Evolutionary conservation across 805 yeast genomes (phyloP).

Genomic region (Teunomyces lycoperdinae): DNA sequence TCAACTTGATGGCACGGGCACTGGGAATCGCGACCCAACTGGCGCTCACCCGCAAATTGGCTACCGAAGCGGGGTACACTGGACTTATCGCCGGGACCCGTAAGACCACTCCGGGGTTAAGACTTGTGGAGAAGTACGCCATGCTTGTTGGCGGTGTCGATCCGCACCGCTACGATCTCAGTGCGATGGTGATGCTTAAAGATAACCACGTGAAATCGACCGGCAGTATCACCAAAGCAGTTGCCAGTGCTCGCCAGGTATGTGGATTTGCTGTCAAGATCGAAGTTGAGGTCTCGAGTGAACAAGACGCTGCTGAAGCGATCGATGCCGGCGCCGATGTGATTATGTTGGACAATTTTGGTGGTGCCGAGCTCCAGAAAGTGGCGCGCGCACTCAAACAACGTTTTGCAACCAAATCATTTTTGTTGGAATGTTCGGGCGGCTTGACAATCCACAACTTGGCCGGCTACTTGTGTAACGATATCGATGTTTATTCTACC

Average conservation of each 20-base stretch:
- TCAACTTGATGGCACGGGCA: slow-evolving; percentile 76
- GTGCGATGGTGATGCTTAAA: slow-evolving; percentile 94
- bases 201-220: slow-evolving; percentile 93
- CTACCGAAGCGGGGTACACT: slow-evolving; percentile 63
- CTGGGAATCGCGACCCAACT: slow-evolving; percentile 88
- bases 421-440: slow-evolving; percentile 87
- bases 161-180: slow-evolving; percentile 85
- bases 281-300: slow-evolving; percentile 88
- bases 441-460: slow-evolving; percentile 77
- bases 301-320: slow-evolving; percentile 87
- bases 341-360: slow-evolving; percentile 89
- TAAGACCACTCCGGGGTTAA: slow-evolving; percentile 94
- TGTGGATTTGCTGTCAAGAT: slow-evolving; percentile 89
- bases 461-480: slow-evolving; percentile 62
- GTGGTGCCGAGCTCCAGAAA: slow-evolving; percentile 56
- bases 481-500: slow-evolving; percentile 87
- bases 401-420: slow-evolving; percentile 50
- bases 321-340: slow-evolving; percentile 94
- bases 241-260: slow-evolving; percentile 67
- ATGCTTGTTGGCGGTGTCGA: slow-evolving; percentile 96
- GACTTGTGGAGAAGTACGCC: slow-evolving; percentile 85
- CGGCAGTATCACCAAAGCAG: slow-evolving; percentile 87
- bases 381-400: slow-evolving; percentile 65
- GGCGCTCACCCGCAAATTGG: slow-evolving; percentile 51
- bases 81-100: slow-evolving; percentile 95